Percentiles rank a stretch among this genome's conserved stretches.
These are phyloP conservation scores for Bryum argenteum DNA, from an alignment of 225 moss, liverwort and hornwort genomes.

Conservation along the genomic window DNA sequence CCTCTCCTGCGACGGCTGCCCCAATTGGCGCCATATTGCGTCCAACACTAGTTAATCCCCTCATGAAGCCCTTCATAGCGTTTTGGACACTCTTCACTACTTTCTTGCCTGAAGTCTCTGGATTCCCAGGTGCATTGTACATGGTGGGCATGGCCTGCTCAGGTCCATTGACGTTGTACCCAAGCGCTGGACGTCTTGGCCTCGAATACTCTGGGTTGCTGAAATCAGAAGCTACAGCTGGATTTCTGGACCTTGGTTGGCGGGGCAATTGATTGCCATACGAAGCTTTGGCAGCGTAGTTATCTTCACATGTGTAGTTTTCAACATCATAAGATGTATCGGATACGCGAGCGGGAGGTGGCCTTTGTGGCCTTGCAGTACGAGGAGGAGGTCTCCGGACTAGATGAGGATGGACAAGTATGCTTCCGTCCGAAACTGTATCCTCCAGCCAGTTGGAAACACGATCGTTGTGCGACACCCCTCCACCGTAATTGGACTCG, in stretches of 20 bases:
- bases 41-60: slow-evolving; percentile 17
- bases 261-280: slow-evolving; percentile 1
- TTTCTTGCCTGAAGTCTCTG: slow-evolving; percentile 11
- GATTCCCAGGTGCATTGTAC: no score
- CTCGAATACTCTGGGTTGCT: slow-evolving; percentile 8
- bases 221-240: background rate
- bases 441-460: slow-evolving; percentile 26
- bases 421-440: background rate
- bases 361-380: background rate
- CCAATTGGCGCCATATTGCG: slow-evolving; percentile 19
- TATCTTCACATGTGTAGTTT: background rate
- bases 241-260: slow-evolving; percentile 4
- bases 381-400: slow-evolving; percentile 7
- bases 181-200: background rate
- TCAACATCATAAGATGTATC: slow-evolving; percentile 15
- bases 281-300: background rate
- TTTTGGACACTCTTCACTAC: slow-evolving; percentile 20
- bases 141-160: background rate
- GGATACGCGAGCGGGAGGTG: background rate
- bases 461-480: slow-evolving; percentile 10
- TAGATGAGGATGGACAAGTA: background rate
- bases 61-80: slow-evolving; percentile 27
- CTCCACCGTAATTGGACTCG: slow-evolving; percentile 18
- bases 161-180: slow-evolving; percentile 7
- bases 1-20: slow-evolving; percentile 26